Evolutionary conservation across 1,284 basidiomycete genomes (phyloP), one percentile per base, ranked within the genome.

Genomic region (Peniophora sp.): DNA sequence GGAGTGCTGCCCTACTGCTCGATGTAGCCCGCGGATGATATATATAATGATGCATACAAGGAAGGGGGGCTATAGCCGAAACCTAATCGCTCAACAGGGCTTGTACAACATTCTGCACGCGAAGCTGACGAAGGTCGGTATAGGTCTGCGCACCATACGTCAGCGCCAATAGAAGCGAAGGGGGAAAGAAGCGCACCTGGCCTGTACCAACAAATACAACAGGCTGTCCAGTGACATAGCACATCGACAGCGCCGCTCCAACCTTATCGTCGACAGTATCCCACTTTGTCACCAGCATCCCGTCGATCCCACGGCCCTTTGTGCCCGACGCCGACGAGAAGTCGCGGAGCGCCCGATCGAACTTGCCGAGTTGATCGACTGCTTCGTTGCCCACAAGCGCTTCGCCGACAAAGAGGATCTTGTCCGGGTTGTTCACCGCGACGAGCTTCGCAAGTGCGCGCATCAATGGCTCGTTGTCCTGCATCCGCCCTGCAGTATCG

Each of bases 391-490:
- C 94, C 10, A 97, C 95, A 36, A 97, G 75, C 0, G 94, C 94
- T 68, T 97, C 95, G 51, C 94, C 95, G 46, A 97, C 95, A 60
- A 97, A 97, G 47, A 97, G 78, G 60, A 97, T 92, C 70, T 95
- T 97, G 74, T 97, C 94, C 0, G 94, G 94, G 54, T 78, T 89
- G 66, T 97, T 97, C 51, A 89, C 85, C 0, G 89, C 74, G 20
- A 97, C 92, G 53, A 97, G 82, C 87, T 97, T 97, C 43, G 94
- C 92, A n/a, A 98, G 75, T 5, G 95, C 94, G n/a, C 92, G 82
- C 94, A 98, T 98, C 51, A 98, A 72, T 1, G 94, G 95, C 83
- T 97, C 94, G 63, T 97, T 98, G 68, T 97, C 94, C 67, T 98
- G 95, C 95, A 97, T 97, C 51, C 94, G 79, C 1, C 94, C 95